A percentile compares a stretch with the other conserved stretches of the same genome.
Evolutionary conservation across 2,329 filamentous ascomycete species (phyloP).

Genomic region (Beauveria sp.): DNA sequence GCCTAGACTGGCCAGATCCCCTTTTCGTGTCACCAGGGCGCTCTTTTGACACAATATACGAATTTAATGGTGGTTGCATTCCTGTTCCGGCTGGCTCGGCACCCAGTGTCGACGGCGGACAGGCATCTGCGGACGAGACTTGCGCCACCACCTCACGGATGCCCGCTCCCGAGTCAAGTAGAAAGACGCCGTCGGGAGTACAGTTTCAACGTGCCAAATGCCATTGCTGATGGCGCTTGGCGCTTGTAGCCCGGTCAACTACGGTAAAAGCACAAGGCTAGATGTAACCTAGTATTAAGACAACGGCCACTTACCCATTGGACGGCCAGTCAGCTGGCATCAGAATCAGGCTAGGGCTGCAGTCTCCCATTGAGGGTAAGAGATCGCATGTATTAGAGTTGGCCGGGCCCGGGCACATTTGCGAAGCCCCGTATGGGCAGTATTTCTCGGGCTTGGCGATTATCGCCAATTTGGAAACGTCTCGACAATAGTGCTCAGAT

Average conservation of each 20-base stretch:
- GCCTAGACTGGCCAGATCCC: neutral
- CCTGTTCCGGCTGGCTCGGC: neutral
- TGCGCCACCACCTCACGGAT: neutral
- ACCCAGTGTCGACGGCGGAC: neutral
- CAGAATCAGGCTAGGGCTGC: neutral
- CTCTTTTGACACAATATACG: neutral
- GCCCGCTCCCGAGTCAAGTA: neutral
- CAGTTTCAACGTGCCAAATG: neutral
- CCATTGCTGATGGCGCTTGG: neutral
- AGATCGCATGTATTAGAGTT: neutral
- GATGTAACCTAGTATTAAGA: conserved; percentile 9
- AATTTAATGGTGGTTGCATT: neutral
- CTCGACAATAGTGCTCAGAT: too few species aligned
- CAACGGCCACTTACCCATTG: neutral
- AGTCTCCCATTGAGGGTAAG: neutral
- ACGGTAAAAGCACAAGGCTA: neutral
- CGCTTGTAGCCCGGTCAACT: neutral
- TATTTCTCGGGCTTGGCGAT: too few species aligned
- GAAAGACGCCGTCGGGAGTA: neutral
- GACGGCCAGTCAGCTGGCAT: neutral
- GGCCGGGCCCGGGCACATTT: neutral
- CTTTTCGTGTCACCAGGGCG: neutral
- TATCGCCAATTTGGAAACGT: too few species aligned
- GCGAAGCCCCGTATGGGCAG: neutral
- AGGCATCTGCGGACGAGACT: neutral